Evolutionary conservation across 2,329 filamentous ascomycete genomes (phyloP).

Genomic region (Celoporthe dispersa): DNA sequence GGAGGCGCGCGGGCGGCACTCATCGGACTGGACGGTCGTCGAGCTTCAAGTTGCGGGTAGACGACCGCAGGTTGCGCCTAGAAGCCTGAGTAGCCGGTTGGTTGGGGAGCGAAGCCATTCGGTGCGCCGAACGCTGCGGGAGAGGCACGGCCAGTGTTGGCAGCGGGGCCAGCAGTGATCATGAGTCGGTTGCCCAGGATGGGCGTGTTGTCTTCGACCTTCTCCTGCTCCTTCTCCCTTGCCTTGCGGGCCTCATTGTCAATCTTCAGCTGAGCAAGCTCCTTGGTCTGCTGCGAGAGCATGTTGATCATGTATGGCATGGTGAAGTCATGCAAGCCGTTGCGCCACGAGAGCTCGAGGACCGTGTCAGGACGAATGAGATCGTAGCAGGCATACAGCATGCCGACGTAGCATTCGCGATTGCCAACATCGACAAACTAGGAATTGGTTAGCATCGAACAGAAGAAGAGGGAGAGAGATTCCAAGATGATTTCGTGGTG

Average conservation of each 20-base stretch:
- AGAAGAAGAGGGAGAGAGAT: constrained; percentile 7
- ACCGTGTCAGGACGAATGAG: constrained; percentile 92
- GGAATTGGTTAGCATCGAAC: constrained; percentile 38
- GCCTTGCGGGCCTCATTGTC: constrained; percentile 76
- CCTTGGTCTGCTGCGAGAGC: constrained; percentile 85
- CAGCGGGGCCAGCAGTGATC: constrained; percentile 86
- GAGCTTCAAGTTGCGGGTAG: constrained; percentile 15
- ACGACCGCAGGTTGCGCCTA: constrained; percentile 44
- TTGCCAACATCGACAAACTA: constrained; percentile 99
- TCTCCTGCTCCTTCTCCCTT: constrained; percentile 57
- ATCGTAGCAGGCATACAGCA: constrained; percentile 98
- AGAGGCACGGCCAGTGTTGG: constrained; percentile 54
- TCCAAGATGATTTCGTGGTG: background rate
- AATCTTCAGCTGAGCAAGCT: constrained; percentile 83
- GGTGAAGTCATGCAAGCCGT: constrained; percentile 92
- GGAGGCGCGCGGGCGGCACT: constrained; percentile 9
- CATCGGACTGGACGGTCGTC: background rate
- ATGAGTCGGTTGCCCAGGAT: constrained; percentile 89
- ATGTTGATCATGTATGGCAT: constrained; percentile 99
- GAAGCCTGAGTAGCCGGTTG: constrained; percentile 72
- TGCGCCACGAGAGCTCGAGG: constrained; percentile 95
- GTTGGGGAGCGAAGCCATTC: constrained; percentile 53
- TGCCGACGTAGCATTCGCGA: constrained; percentile 99
- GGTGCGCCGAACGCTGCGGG: constrained; percentile 61
- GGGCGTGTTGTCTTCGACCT: constrained; percentile 90